Conservation (phyloP, 495 filamentous ascomycete genomes). For the Tuber melanosporum region DNA sequence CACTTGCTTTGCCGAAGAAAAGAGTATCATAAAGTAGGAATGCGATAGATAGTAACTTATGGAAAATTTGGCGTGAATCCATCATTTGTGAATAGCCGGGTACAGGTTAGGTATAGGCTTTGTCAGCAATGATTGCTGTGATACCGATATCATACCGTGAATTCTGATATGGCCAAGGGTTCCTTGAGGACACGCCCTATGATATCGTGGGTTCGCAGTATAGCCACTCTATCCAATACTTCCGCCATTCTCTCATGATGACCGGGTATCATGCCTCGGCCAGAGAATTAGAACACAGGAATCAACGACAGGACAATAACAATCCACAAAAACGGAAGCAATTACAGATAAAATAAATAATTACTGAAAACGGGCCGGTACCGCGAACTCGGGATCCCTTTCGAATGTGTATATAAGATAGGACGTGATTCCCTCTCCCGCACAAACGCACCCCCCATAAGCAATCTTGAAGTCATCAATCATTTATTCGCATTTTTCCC, state of each 20-base stretch:
- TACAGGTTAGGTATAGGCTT: neutral
- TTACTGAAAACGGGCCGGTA: constrained; percentile 28
- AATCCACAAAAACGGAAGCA: constrained; percentile 20
- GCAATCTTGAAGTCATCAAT: constrained; percentile 14
- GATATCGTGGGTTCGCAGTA: constrained; percentile 24
- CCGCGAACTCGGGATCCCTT: constrained; percentile 34
- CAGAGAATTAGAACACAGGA: neutral
- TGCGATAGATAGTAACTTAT: neutral
- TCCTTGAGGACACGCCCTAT: constrained; percentile 22
- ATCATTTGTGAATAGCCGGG: neutral
- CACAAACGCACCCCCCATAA: constrained; percentile 1
- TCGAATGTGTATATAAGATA: constrained; percentile 31
- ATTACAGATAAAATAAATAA: constrained; percentile 27
- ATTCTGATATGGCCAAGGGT: constrained; percentile 18
- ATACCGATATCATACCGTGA: neutral
- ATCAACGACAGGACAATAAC: neutral
- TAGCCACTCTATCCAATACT: constrained; percentile 14
- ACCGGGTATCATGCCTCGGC: neutral
- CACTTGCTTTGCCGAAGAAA: neutral
- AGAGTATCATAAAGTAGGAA: neutral
- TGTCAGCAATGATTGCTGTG: neutral
- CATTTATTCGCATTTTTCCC: constrained; percentile 19
- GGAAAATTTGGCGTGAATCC: neutral
- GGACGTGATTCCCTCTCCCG: constrained; percentile 20
- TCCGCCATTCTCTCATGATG: constrained; percentile 9